These are phyloP conservation scores for Trametopsis cervina DNA, from an alignment of 768 basidiomycete genomes.

Conservation along the genomic window DNA sequence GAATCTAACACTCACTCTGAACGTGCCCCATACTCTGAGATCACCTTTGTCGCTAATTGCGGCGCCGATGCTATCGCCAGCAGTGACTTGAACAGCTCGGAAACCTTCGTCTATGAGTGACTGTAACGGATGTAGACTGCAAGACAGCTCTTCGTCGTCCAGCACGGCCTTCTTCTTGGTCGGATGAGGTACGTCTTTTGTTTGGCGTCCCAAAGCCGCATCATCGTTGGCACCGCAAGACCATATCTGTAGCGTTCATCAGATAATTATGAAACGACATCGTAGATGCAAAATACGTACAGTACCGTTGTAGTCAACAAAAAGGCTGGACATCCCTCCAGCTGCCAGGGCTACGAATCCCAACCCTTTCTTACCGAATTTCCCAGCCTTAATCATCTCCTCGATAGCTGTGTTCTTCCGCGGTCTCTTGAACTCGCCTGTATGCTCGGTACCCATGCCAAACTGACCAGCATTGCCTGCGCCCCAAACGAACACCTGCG, in stretches of 20 bases:
- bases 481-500: conserved; percentile 81
- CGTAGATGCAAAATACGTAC: conserved; percentile 42
- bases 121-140: conserved; percentile 58
- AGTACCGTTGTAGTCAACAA: conserved; percentile 83
- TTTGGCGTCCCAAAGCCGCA: conserved; percentile 78
- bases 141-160: conserved; percentile 43
- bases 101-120: conserved; percentile 72
- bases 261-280: not conserved
- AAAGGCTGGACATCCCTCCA: conserved; percentile 86
- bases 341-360: conserved; percentile 76
- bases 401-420: conserved; percentile 74
- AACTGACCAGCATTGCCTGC: conserved; percentile 94
- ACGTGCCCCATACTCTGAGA: conserved; percentile 83
- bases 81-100: conserved; percentile 73
- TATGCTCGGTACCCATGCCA: conserved; percentile 72
- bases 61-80: conserved; percentile 85
- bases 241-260: conserved; percentile 50
- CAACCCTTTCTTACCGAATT: conserved; percentile 59
- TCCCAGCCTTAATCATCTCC: conserved; percentile 61
- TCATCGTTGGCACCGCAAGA: conserved; percentile 86
- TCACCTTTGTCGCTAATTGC: conserved; percentile 77
- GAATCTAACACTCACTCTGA: conserved; percentile 53
- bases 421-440: conserved; percentile 71
- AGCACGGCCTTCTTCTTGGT: conserved; percentile 52
- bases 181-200: conserved; percentile 51